Conservation (phyloP, 2,329 filamentous ascomycete species). For the Ophiostoma ulmi region DNA sequence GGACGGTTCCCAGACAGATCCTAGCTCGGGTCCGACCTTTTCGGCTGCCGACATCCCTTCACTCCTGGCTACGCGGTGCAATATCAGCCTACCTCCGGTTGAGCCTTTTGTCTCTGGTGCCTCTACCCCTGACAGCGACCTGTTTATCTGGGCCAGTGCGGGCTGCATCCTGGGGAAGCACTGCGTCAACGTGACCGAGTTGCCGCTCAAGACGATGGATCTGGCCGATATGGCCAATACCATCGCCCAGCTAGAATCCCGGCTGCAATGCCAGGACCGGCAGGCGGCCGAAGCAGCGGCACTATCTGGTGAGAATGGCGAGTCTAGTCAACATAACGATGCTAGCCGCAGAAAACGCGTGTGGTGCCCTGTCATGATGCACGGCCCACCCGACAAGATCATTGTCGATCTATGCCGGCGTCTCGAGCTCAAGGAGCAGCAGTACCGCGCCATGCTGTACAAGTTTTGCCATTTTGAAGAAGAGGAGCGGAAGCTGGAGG, state of each 20-base stretch:
- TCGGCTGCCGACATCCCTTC: neutral
- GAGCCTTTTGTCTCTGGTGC: neutral
- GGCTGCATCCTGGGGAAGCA: conserved; percentile 19
- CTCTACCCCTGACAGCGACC: neutral
- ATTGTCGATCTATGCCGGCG: conserved; percentile 1
- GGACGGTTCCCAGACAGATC: neutral
- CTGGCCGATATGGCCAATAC: neutral
- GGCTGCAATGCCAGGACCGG: neutral
- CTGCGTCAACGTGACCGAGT: conserved; percentile 13
- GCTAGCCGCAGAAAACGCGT: conserved; percentile 1
- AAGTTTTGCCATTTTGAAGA: neutral
- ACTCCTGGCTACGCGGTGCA: neutral
- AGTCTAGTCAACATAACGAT: neutral
- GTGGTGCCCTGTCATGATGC: neutral
- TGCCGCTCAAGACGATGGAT: neutral
- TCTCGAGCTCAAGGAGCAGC: conserved; percentile 4
- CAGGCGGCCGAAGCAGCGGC: neutral
- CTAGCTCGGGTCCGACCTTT: neutral
- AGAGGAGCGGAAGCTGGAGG: neutral
- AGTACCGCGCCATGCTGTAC: neutral
- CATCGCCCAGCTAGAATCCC: neutral
- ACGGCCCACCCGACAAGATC: conserved; percentile 2
- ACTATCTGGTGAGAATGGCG: neutral
- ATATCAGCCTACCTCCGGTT: neutral
- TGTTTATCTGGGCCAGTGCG: conserved; percentile 19